Evolutionary conservation across 305 asterid species (phyloP).

Genomic region (Plantago coronopus): DNA sequence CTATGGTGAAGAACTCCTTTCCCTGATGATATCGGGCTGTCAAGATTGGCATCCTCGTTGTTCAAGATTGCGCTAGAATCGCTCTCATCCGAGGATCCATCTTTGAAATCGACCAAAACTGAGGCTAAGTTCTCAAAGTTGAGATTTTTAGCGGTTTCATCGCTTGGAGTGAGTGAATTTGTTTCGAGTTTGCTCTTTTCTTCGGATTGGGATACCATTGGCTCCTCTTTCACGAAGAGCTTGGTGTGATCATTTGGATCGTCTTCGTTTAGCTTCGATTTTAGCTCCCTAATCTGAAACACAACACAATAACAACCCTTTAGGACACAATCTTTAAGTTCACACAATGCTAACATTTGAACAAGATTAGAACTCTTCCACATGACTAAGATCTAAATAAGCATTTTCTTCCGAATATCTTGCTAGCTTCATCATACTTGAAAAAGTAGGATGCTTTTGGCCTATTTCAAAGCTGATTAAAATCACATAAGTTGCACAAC

Average conservation of each 20-base stretch:
- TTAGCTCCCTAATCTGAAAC: slow-evolving; percentile 56
- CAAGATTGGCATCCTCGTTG: slow-evolving; percentile 46
- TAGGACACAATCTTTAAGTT: neutral
- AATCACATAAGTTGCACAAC: no score
- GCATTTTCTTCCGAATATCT: no score
- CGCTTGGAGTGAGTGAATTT: slow-evolving; percentile 5
- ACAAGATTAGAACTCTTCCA: no score
- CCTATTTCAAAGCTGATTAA: no score
- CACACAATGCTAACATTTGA: no score
- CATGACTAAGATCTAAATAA: no score
- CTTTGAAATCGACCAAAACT: slow-evolving; percentile 45
- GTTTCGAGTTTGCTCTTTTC: slow-evolving; percentile 21
- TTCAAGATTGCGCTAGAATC: slow-evolving; percentile 80
- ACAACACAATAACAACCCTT: neutral
- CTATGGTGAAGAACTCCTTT: slow-evolving; percentile 26
- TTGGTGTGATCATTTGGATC: slow-evolving; percentile 30
- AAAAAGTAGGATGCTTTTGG: no score
- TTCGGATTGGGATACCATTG: slow-evolving; percentile 35
- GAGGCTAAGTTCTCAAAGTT: slow-evolving; percentile 32
- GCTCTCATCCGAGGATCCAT: slow-evolving; percentile 70
- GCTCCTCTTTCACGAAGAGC: slow-evolving; percentile 50
- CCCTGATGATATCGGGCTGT: slow-evolving; percentile 41
- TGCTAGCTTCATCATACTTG: no score
- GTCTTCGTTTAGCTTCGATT: slow-evolving; percentile 41
- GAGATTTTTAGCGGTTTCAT: slow-evolving; percentile 24